Percentiles rank a stretch among this genome's conserved stretches.
These are phyloP conservation scores for Trypanosoma avium DNA, from an alignment of 208 protist genomes.

Conservation along the genomic window DNA sequence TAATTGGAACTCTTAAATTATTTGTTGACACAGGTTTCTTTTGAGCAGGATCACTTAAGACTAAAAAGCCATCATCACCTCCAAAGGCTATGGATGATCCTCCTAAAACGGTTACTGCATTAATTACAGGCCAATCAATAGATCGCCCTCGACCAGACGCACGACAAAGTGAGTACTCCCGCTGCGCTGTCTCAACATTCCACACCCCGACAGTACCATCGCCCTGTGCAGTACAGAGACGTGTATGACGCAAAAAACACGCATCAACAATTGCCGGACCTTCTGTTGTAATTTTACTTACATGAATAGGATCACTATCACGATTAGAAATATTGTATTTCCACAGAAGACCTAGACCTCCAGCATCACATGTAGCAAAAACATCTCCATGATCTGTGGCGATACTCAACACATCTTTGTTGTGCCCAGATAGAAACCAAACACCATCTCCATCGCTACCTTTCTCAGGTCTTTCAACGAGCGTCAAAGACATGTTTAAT, in stretches of 20 bases:
- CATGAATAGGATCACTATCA: slow-evolving; percentile 24
- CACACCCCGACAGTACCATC: slow-evolving; percentile 62
- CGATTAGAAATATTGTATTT: not conserved
- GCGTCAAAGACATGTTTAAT: slow-evolving; percentile 39
- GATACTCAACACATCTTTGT: slow-evolving; percentile 53
- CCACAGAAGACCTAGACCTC: slow-evolving; percentile 68
- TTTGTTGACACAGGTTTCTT: slow-evolving; percentile 20
- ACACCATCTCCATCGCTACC: slow-evolving; percentile 5
- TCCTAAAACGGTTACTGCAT: slow-evolving; percentile 37
- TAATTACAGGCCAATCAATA: slow-evolving; percentile 73
- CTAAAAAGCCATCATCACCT: slow-evolving; percentile 81
- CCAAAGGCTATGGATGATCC: slow-evolving; percentile 39
- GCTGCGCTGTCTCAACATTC: slow-evolving; percentile 57
- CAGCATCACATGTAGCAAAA: slow-evolving; percentile 60
- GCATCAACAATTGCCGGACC: slow-evolving; percentile 62
- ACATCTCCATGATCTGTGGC: slow-evolving; percentile 27
- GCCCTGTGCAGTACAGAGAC: slow-evolving; percentile 65
- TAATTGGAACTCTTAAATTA: slow-evolving; percentile 59
- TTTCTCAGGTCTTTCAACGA: slow-evolving; percentile 16
- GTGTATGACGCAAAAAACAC: slow-evolving; percentile 36
- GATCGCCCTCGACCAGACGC: slow-evolving; percentile 31
- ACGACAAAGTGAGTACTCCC: slow-evolving; percentile 34
- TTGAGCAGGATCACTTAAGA: slow-evolving; percentile 29
- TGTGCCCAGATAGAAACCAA: slow-evolving; percentile 69
- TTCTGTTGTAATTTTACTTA: slow-evolving; percentile 51